Base-by-base conservation (phyloP, 108 stramenopile species). In the Cylindrotheca closterium region DNA sequence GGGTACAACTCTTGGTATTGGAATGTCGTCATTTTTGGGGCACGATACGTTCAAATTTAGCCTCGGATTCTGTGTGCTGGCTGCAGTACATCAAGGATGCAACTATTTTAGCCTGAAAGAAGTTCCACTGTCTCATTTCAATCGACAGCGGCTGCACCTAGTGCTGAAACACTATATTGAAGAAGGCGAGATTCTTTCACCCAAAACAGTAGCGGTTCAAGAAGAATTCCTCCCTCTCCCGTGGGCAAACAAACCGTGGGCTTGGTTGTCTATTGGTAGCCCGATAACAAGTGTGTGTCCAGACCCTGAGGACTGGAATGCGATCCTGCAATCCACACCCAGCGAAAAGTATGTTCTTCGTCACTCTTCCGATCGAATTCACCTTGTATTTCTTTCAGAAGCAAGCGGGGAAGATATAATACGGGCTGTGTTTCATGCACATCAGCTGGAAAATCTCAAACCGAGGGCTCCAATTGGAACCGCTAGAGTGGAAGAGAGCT, bases 1-100 rank as follows among this genome's bases (percentile, higher is more conserved):
- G 0, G 98, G 98, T 32, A 97, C 96, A 18, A 84, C 79, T 1
- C 33, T 96, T 7, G 98, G 98, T 1, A 81, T 97, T 49, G 78
- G 79, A 8, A 47, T 97, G 37, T 91, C 94, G n/a, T 63, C 86
- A 22, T 21, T 78, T 23, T 54, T 59, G 77, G 73, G n/a, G 21
- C 72, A 71, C 31, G 73, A 74, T 59, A 58, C 68, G 30, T 54
- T 34, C 55, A 74, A 70, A 25, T 76, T 82, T 79, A 62, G 63
- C 45, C 23, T 81, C 24, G 48, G 74, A 51, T 75, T 87, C 68
- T 68, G 86, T 28, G 75, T 73, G 0, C 73, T 96, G 32, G 87
- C 84, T 2, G 66, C 67, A 21, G 63, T 78, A 7, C 93, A 96
- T 55, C 89, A 96, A 58, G 64, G 60, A 18, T 92, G 84, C 51